Percentiles rank a stretch among this genome's conserved stretches.
phyloP scores from a whole-genome alignment of 768 basidiomycete genomes.

The Xanthoconium purpureum region DNA sequence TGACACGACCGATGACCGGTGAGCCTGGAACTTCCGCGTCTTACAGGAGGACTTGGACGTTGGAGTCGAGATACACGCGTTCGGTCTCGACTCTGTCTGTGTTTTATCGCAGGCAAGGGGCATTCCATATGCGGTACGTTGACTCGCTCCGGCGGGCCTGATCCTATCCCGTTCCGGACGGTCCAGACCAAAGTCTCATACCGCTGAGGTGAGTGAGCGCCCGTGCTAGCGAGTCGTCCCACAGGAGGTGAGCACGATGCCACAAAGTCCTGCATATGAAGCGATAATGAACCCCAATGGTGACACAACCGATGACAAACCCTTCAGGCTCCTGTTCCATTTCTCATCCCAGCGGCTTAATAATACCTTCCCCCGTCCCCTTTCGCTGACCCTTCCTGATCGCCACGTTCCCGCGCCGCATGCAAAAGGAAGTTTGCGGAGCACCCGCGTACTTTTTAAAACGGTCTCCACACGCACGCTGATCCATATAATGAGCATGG shows the following conservation, averaged over 20 bases:
- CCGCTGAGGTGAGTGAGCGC: neutral
- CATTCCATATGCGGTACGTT: neutral
- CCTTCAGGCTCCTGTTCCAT: neutral
- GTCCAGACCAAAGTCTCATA: neutral
- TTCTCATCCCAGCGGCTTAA: neutral
- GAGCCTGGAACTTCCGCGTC: neutral
- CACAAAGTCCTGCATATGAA: neutral
- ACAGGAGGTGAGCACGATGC: neutral
- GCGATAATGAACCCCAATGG: neutral
- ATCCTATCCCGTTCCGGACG: slow-evolving; percentile 7
- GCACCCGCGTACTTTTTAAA: neutral
- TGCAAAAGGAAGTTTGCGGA: neutral
- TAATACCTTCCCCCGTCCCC: neutral
- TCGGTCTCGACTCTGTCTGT: neutral
- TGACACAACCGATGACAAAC: neutral
- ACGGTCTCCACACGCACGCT: neutral
- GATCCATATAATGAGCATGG: neutral
- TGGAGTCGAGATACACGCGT: slow-evolving; percentile 9
- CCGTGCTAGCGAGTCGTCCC: neutral
- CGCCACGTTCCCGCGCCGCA: neutral
- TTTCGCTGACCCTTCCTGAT: slow-evolving; percentile 10
- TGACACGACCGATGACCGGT: neutral
- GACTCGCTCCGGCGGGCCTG: slow-evolving; percentile 1
- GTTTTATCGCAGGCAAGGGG: neutral
- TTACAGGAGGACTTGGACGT: neutral